Base-by-base conservation (phyloP, 1,284 basidiomycete genomes). In the Pulveroboletus sp. region DNA sequence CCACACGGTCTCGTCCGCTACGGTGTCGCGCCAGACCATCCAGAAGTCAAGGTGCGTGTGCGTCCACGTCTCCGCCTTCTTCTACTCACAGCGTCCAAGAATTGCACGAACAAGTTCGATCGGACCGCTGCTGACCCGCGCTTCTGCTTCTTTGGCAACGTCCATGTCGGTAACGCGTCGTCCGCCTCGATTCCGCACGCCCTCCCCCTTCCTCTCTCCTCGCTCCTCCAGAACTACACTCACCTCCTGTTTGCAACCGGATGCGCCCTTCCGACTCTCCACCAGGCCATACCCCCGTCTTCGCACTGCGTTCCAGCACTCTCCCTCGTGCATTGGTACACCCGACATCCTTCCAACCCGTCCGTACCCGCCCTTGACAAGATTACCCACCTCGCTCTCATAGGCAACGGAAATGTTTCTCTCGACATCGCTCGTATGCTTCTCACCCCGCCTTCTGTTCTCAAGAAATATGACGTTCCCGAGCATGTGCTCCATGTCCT, bases 21-120 rank as follows among this genome's bases (percentile, higher is more conserved):
- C 67, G 96, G 97, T 2, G 97, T 99, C 9, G 97, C 97, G 11
- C 96, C 97, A 39, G 97, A 99, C 76, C 97, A 99, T 74, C 95
- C 96, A 2, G 96, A 99, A 78, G 96, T 99, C 69, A 99, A 98
- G 83, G 94, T 89, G 67, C 52, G 82, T 74, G 36, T 42, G 35
- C 42, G 24, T 22, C 56, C 18, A 45, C 48, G n/a, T 35, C 55
- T 5, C 42, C 45, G 42, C 50, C 56, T 18, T 35, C 48, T 26
- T 36, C 22, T 40, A 29, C 61, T 66, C 45, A 71, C 52, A 10
- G 5, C 20, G 36, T 20, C 40, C 38, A 38, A 98, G 95, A 99
- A 99, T 72, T 98, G 96, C 74, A 94, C 92, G 43, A 85, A 97
- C 76, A 98, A 97, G 74, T 99, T 99, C 64, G 92, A 95, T 67